Percentiles rank a stretch among this genome's conserved stretches.
Conservation (phyloP, 169 alveolate genomes). For the Plasmodium sp. region DNA sequence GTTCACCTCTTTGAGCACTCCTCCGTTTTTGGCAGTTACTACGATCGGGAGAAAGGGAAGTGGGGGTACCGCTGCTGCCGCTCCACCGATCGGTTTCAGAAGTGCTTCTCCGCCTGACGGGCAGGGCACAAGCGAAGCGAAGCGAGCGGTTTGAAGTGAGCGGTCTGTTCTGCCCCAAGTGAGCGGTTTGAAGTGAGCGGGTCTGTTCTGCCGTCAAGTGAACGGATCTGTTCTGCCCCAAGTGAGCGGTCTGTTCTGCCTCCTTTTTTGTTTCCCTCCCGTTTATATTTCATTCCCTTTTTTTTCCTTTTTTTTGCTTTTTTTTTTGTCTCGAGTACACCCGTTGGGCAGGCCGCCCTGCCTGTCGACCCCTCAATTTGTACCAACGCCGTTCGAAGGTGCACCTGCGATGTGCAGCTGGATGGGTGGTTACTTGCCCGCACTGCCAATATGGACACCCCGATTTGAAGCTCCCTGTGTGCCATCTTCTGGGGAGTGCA, state of each 20-base stretch:
- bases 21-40: slow-evolving; percentile 90
- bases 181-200: background rate
- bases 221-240: background rate
- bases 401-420: background rate
- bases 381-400: background rate
- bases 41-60: slow-evolving; percentile 80
- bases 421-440: background rate
- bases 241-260: background rate
- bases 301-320: background rate
- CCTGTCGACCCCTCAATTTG: background rate
- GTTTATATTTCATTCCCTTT: background rate
- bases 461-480: background rate
- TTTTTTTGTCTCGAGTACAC: background rate
- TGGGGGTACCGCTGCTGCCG: slow-evolving; percentile 93
- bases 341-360: background rate
- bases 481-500: background rate
- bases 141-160: background rate
- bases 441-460: background rate
- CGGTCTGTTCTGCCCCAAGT: background rate
- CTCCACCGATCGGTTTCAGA: slow-evolving; percentile 38
- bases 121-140: background rate
- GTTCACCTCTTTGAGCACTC: slow-evolving; percentile 86
- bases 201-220: background rate
- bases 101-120: slow-evolving; percentile 25
- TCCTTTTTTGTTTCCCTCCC: background rate